phyloP scores from a whole-genome alignment of 768 basidiomycete genomes.

The Daedaleopsis nitida region DNA sequence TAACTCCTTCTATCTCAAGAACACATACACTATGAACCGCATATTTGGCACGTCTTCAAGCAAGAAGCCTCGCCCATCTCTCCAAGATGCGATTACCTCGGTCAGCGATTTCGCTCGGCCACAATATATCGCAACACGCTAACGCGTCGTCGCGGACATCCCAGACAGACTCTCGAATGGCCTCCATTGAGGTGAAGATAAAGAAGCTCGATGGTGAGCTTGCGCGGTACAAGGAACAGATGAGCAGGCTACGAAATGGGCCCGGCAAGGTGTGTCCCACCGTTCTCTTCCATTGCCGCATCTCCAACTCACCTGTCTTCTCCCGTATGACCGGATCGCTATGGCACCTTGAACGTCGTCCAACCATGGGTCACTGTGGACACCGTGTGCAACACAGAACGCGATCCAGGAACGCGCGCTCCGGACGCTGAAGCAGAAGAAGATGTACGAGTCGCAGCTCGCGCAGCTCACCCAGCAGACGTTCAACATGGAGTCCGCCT shows the following conservation, averaged over 20 bases:
- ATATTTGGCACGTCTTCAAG: slow-evolving; percentile 76
- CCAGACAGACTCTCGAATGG: slow-evolving; percentile 86
- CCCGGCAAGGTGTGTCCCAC: slow-evolving; percentile 80
- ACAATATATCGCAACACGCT: background rate
- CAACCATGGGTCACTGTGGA: background rate
- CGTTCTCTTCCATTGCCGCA: background rate
- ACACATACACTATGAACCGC: slow-evolving; percentile 62
- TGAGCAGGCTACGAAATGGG: slow-evolving; percentile 90
- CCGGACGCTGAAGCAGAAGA: slow-evolving; percentile 90
- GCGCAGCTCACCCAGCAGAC: slow-evolving; percentile 91
- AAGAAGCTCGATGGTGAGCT: slow-evolving; percentile 96
- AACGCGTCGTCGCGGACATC: slow-evolving; percentile 1
- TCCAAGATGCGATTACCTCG: slow-evolving; percentile 92
- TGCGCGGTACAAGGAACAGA: slow-evolving; percentile 90
- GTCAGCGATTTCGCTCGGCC: slow-evolving; percentile 43
- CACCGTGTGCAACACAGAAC: slow-evolving; percentile 44
- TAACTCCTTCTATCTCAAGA: no score
- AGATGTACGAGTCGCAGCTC: slow-evolving; percentile 93
- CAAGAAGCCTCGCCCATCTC: slow-evolving; percentile 82
- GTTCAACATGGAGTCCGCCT: slow-evolving; percentile 98
- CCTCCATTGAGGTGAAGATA: slow-evolving; percentile 93
- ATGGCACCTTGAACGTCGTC: background rate
- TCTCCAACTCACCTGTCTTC: background rate
- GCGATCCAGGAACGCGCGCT: slow-evolving; percentile 96
- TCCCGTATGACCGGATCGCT: no score